Conservation (phyloP, 2,329 filamentous ascomycete species). For the Chaetomium strumarium region DNA sequence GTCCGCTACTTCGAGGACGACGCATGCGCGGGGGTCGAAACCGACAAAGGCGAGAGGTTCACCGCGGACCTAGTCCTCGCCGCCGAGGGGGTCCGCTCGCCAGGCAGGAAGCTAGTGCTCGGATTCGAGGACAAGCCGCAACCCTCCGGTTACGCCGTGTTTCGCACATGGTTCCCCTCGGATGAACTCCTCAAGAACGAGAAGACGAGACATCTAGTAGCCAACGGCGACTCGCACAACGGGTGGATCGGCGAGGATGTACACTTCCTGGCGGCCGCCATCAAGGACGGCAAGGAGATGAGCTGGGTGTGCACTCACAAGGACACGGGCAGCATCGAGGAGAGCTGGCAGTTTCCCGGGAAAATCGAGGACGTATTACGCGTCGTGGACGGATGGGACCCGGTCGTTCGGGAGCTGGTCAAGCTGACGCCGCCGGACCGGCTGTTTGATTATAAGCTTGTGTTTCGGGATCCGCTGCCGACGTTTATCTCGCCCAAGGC, state of each 20-base stretch:
- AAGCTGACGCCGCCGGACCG: slow-evolving; percentile 26
- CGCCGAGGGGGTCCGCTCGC: slow-evolving; percentile 41
- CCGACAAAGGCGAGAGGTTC: slow-evolving; percentile 35
- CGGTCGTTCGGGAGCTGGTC: slow-evolving; percentile 32
- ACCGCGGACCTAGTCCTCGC: slow-evolving; percentile 38
- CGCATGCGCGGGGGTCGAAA: slow-evolving; percentile 34
- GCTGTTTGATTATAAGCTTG: slow-evolving; percentile 36
- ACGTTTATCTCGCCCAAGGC: slow-evolving; percentile 37
- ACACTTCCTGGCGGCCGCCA: slow-evolving; percentile 46
- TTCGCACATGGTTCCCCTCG: slow-evolving; percentile 36
- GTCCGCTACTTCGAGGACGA: slow-evolving; percentile 41
- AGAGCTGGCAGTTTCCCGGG: slow-evolving; percentile 40
- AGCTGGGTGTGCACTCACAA: slow-evolving; percentile 47
- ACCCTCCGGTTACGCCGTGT: slow-evolving; percentile 37
- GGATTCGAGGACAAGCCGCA: slow-evolving; percentile 36
- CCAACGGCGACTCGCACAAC: slow-evolving; percentile 43
- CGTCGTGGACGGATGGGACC: slow-evolving; percentile 39
- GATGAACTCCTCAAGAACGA: slow-evolving; percentile 38
- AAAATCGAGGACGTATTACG: slow-evolving; percentile 37
- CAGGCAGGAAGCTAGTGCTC: slow-evolving; percentile 37
- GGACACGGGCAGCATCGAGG: slow-evolving; percentile 41
- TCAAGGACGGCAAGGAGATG: slow-evolving; percentile 48
- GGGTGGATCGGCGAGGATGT: slow-evolving; percentile 49
- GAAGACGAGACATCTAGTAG: slow-evolving; percentile 39
- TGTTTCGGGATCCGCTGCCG: slow-evolving; percentile 39